Evolutionary conservation across 805 yeast species (phyloP).

Genomic region (Candida tammaniensis): DNA sequence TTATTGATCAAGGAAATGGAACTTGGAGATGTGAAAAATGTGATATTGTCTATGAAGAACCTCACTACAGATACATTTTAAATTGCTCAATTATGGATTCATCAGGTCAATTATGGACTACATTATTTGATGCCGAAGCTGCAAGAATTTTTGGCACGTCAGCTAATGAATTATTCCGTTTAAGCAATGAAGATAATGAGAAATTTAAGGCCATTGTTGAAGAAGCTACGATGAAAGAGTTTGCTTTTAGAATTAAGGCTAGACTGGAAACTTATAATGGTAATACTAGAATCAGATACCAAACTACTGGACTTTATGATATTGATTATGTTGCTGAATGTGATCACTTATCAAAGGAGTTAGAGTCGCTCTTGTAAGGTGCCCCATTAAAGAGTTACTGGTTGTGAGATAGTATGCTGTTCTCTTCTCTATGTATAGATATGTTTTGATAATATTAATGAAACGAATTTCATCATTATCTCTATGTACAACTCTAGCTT

Average conservation of each 20-base stretch:
- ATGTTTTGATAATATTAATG: slow-evolving; percentile 1
- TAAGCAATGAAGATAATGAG: slow-evolving; percentile 40
- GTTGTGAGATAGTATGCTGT: neutral
- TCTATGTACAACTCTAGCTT: neutral
- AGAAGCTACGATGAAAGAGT: slow-evolving; percentile 62
- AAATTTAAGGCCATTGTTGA: slow-evolving; percentile 46
- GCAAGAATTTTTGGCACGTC: slow-evolving; percentile 58
- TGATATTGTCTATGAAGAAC: slow-evolving; percentile 63
- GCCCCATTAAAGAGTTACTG: neutral
- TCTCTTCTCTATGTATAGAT: neutral
- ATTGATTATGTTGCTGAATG: slow-evolving; percentile 60
- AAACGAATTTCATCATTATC: neutral
- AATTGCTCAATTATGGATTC: slow-evolving; percentile 75
- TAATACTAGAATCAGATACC: slow-evolving; percentile 69
- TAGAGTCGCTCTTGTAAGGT: slow-evolving; percentile 28
- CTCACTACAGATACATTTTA: slow-evolving; percentile 76
- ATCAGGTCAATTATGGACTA: slow-evolving; percentile 82
- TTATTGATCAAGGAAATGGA: slow-evolving; percentile 64
- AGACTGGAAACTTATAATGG: slow-evolving; percentile 84
- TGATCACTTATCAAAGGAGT: slow-evolving; percentile 49
- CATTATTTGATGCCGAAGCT: slow-evolving; percentile 86
- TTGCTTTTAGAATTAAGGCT: slow-evolving; percentile 73
- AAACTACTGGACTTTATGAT: slow-evolving; percentile 51
- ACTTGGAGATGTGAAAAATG: slow-evolving; percentile 95
- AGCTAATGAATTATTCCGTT: slow-evolving; percentile 58